Evolutionary conservation across 257 asterid species (phyloP), one percentile per base, ranked within the genome.

Genomic region (Solanum lycopersicoides): DNA sequence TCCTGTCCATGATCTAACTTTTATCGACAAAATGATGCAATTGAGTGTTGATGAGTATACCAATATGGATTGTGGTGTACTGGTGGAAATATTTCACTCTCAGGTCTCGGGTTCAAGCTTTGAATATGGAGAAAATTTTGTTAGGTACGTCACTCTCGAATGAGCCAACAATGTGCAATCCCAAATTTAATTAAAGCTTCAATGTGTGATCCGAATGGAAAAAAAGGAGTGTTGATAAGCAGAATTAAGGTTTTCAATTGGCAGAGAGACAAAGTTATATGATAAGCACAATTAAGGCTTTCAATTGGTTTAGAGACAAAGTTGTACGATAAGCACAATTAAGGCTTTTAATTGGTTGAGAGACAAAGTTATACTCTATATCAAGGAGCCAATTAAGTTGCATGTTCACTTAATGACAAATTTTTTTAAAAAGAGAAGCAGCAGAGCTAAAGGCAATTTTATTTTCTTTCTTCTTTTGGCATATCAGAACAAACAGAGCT

Each of bases 21-120:
- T 18, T 7, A 20, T 56, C n/a, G 65, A 56, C 65, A 56, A 56
- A 56, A 56, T 56, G 65, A 56, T 20, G 65, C 11, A 69, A 69
- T 13, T 6, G 11, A 28, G 7, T 30, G 6, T n/a, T 15, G 41
- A 69, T 30, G 35, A 73, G 47, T 50, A 9, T 5, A 35, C 0
- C 7, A 37, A 37, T 37, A 37, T 37, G 1, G 6, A 0, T 37
- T 37, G 7, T 37, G 7, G 7, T 37, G 39, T 0, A 37, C 1
- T 37, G 39, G 7, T 37, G 7, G 6, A 37, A 37, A 0, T 37
- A 5, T 37, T 37, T 37, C 7, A 37, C 5, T 37, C 5, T 28
- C 7, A 37, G 0, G 0, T 37, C 1, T 37, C 1, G 39, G 6
- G 5, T 37, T 37, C 5, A 0, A 37, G 1, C 39, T 5, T 0